Conservation (phyloP, 2,329 filamentous ascomycete species). For the Gaeumannomyces tritici region DNA sequence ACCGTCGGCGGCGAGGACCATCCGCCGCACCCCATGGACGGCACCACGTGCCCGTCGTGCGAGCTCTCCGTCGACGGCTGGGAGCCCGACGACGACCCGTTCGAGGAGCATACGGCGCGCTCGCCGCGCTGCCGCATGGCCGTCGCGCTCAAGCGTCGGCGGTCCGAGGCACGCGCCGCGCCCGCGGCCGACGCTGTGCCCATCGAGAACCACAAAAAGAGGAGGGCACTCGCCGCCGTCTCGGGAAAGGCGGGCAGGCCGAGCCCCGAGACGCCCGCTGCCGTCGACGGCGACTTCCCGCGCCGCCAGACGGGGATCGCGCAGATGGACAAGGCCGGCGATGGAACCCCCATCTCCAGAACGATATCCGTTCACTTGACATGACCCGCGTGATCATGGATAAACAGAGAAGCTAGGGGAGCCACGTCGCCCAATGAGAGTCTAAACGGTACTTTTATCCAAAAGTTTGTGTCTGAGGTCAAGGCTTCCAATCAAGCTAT, state of each 20-base stretch:
- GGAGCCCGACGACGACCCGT: slow-evolving; percentile 2
- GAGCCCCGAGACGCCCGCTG: background rate
- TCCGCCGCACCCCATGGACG: background rate
- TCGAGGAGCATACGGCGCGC: background rate
- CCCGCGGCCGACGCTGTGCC: background rate
- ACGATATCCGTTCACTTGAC: too few relatives aligned
- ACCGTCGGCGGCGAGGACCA: too few relatives aligned
- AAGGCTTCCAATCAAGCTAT: too few relatives aligned
- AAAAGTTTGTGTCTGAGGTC: too few relatives aligned
- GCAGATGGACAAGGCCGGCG: background rate
- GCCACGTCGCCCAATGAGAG: too few relatives aligned
- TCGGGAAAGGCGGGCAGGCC: too few relatives aligned
- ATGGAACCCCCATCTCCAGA: background rate
- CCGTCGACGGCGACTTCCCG: background rate
- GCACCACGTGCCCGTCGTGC: slow-evolving; percentile 1
- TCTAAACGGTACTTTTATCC: too few relatives aligned
- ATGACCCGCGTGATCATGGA: too few relatives aligned
- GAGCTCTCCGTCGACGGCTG: background rate
- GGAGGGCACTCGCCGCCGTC: background rate
- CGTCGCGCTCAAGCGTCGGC: background rate
- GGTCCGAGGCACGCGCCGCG: background rate
- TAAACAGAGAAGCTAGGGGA: too few relatives aligned
- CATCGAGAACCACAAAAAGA: background rate
- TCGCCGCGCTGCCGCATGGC: background rate
- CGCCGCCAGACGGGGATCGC: background rate